These are phyloP conservation scores for Boletales sp. DNA, from an alignment of 768 basidiomycete species.

Conservation along the genomic window DNA sequence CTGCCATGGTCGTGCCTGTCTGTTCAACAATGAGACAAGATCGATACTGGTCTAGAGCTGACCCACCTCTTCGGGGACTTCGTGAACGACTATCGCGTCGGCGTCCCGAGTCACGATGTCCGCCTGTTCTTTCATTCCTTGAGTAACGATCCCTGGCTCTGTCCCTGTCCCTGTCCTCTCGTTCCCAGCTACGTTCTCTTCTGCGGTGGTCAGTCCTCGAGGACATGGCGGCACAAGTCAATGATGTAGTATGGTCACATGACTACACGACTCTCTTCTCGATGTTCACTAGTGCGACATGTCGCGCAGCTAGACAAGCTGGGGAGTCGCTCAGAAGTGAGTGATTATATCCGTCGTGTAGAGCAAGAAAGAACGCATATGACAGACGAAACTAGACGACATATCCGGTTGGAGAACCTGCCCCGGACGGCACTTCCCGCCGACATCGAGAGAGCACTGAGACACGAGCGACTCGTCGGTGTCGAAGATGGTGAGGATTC, in stretches of 20 bases:
- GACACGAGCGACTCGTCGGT: constrained; percentile 40
- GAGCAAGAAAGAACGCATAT: constrained; percentile 5
- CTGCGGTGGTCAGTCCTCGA: constrained; percentile 52
- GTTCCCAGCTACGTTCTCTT: constrained; percentile 65
- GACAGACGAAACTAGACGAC: constrained; percentile 27
- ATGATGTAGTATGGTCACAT: constrained; percentile 21
- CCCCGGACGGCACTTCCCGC: constrained; percentile 50
- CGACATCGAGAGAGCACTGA: constrained; percentile 50
- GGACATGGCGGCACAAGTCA: constrained; percentile 48
- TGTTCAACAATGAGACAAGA: constrained; percentile 9
- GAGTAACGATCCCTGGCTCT: constrained; percentile 46
- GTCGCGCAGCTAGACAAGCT: constrained; percentile 11
- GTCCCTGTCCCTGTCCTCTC: constrained; percentile 33
- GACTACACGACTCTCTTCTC: constrained; percentile 7
- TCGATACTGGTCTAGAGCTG: neutral
- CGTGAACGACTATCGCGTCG: constrained; percentile 40
- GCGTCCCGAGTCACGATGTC: constrained; percentile 33
- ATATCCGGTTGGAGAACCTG: constrained; percentile 48
- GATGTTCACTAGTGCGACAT: constrained; percentile 25
- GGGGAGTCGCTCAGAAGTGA: constrained; percentile 11
- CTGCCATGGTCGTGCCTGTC: constrained; percentile 34
- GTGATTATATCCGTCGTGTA: constrained; percentile 1
- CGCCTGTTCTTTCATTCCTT: constrained; percentile 31
- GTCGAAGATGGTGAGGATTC: constrained; percentile 36
- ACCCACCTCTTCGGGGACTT: constrained; percentile 33